These are phyloP conservation scores for Myriangium duriaei DNA, from an alignment of 2,329 filamentous ascomycete species.

Conservation along the genomic window DNA sequence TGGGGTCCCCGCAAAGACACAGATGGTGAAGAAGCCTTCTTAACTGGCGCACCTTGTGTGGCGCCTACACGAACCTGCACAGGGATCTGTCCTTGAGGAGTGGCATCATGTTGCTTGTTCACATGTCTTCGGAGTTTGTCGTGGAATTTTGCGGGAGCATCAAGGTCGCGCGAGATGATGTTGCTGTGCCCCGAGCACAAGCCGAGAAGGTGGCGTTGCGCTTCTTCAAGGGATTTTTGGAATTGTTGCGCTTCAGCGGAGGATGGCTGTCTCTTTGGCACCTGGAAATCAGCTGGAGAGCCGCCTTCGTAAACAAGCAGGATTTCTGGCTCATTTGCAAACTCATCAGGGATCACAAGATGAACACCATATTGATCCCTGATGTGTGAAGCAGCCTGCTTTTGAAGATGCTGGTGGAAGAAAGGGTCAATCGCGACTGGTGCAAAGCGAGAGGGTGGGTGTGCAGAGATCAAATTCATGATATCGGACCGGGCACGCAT, in stretches of 20 bases:
- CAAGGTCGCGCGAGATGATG: constrained; percentile 41
- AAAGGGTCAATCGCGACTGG: constrained; percentile 61
- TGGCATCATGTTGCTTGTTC: constrained; percentile 41
- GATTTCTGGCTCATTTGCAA: constrained; percentile 48
- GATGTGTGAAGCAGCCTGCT: constrained; percentile 50
- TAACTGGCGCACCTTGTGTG: constrained; percentile 32
- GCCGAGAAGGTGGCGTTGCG: constrained; percentile 43
- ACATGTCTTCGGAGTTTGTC: constrained; percentile 51
- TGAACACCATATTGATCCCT: constrained; percentile 60
- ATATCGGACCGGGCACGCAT: constrained; percentile 65
- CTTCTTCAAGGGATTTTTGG: constrained; percentile 44
- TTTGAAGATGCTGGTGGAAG: constrained; percentile 61
- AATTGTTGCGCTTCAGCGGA: constrained; percentile 43
- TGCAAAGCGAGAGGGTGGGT: constrained; percentile 60
- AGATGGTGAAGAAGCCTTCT: constrained; percentile 39
- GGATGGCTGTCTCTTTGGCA: constrained; percentile 45
- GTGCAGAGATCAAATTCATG: constrained; percentile 57
- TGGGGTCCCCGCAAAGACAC: constrained; percentile 63
- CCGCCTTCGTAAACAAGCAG: constrained; percentile 64
- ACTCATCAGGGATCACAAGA: constrained; percentile 54
- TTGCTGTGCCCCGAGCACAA: constrained; percentile 43
- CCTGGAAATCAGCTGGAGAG: constrained; percentile 39
- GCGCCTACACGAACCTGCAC: constrained; percentile 43
- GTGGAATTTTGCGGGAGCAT: constrained; percentile 48
- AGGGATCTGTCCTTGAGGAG: constrained; percentile 39